Evolutionary conservation across 441 rosid genomes (phyloP).

Genomic region (Isatis lusitanica): DNA sequence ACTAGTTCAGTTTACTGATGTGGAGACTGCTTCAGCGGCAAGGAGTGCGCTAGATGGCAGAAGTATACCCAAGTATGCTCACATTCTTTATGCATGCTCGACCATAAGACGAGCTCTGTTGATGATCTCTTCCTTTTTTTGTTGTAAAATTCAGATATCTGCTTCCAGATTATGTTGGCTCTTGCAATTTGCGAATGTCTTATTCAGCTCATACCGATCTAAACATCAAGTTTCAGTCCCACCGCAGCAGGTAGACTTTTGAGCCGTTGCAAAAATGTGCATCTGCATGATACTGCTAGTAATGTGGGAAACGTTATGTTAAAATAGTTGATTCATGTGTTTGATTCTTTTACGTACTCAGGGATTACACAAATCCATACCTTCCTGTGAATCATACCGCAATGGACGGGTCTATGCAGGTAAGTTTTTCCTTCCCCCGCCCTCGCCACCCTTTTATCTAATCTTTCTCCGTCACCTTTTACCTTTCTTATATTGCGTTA

Average conservation of each 20-base stretch:
- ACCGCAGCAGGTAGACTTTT: slow-evolving; percentile 84
- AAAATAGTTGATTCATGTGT: slow-evolving; percentile 9
- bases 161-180: slow-evolving; percentile 81
- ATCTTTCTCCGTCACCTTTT: not conserved
- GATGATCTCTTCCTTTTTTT: slow-evolving; percentile 5
- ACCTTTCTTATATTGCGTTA: not conserved
- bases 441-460: slow-evolving; percentile 1
- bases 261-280: slow-evolving; percentile 8
- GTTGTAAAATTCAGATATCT: slow-evolving; percentile 58
- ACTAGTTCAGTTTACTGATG: slow-evolving; percentile 88
- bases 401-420: slow-evolving; percentile 87
- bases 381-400: slow-evolving; percentile 98
- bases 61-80: slow-evolving; percentile 82
- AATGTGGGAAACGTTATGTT: slow-evolving; percentile 5
- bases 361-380: slow-evolving; percentile 97
- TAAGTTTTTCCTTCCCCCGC: slow-evolving; percentile 8
- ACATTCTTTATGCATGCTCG: slow-evolving; percentile 13
- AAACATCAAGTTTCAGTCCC: slow-evolving; percentile 98
- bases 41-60: slow-evolving; percentile 94
- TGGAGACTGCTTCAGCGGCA: slow-evolving; percentile 88
- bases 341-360: slow-evolving; percentile 33
- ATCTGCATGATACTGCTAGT: slow-evolving; percentile 2
- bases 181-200: slow-evolving; percentile 85
- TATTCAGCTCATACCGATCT: slow-evolving; percentile 98
- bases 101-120: slow-evolving; percentile 1